Base-by-base conservation (phyloP, 495 filamentous ascomycete genomes). In the Aspergillus wentii region DNA sequence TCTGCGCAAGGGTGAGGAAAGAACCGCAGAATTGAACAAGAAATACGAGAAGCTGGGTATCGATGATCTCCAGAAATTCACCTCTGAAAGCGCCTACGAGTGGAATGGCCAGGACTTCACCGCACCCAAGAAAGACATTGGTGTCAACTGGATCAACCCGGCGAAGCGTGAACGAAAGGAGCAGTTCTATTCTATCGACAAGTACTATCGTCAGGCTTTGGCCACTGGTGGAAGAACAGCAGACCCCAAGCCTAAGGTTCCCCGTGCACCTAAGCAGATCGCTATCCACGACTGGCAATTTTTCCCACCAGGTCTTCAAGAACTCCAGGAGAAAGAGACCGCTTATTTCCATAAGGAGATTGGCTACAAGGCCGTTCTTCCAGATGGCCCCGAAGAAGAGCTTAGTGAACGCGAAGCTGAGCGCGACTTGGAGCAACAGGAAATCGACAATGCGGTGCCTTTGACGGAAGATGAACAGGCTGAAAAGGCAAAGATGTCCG, bases 51-150 rank as follows among this genome's bases (percentile, higher is more conserved):
- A 95, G 54, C 80, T 99, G n/a, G 94, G 94, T 38, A 85, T 99
- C 33, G 94, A 99, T 59, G 94, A 99, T 45, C 64, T 99, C 13
- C 94, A 97, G 52, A 99, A 96, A 57, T 97, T 99, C 64, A 90
- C 83, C 3, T 94, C 89, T 1, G 94, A 99, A 48, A 94, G 87
- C 29, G 85, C 90, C 0, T 99, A 99, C 43, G 91, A 97, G 55
- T 99, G 94, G 94, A 97, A 99, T 46, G 94, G 94, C 18, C 81
- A 96, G 57, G 86, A 89, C 50, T 99, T 97, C 51, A 86, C 88
- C 5, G 71, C 76, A 30, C 78, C 81, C 36, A 95, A 94, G 68
- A 96, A 95, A 54, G 91, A 95, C 29, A 86, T 99, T 43, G 88
- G 88, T 25, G 75, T 95, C 20, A 94, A 72, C 55, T 99, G 94